Evolutionary conservation across 2,329 filamentous ascomycete species (phyloP), one percentile per base, ranked within the genome.

Genomic region (Magnaporthiopsis rhizophila): DNA sequence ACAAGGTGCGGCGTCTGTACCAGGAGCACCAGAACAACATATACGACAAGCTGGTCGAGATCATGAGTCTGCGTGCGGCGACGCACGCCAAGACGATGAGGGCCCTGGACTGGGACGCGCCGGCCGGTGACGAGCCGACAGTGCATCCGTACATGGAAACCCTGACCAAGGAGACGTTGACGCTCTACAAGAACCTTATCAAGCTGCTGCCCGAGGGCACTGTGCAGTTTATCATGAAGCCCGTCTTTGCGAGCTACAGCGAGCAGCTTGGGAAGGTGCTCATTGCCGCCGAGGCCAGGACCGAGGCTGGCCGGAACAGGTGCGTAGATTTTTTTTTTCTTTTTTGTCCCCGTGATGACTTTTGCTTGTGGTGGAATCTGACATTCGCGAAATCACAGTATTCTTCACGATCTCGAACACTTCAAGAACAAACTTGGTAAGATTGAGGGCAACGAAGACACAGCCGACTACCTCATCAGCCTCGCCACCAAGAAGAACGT

Each of bases 21-120:
- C 91, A 96, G 72, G 93, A 97, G 72, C 93, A 97, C 72, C 92
- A 96, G 73, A 88, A 88, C 67, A 92, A 86, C 66, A 96, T 97
- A 66, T 92, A 95, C 73, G 92, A 96, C 72, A 97, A 97, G 74
- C 80, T 97, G 0, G 90, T 96, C 24, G 92, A 96, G 68, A 97
- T 97, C 62, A 96, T 97, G 90, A 89, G 87, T 64, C 86, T 86
- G 1, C 86, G 92, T 6, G 91, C 91, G 1, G 79, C 85, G 4
- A 79, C 88, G 8, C 92, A 94, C 71, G 87, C 91, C 56, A 89
- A 87, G 72, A 84, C 86, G 30, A 88, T 97, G 80, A 88, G 85
- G 72, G 84, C 85, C 61, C 84, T 93, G 58, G 81, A 91, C 67
- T 97, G 92, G 89, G 88, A 94, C 68, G 72, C 78, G 15, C 6